A percentile compares a stretch with the other conserved stretches of the same genome.
phyloP scores from a whole-genome alignment of 495 filamentous ascomycete species.

The Hypoxylon rickii region DNA sequence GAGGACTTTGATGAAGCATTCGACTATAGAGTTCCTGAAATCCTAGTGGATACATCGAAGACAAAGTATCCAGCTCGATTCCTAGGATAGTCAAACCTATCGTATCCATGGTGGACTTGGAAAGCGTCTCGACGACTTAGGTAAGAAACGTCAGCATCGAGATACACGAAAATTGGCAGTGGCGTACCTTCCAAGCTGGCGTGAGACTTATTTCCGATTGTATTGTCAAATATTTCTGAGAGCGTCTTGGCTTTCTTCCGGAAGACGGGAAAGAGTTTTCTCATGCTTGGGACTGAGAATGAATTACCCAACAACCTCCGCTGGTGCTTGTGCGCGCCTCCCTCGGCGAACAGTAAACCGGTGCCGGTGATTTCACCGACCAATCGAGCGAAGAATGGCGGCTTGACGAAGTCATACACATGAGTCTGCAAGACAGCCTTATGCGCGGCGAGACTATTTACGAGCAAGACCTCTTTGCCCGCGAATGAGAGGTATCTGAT shows the following conservation, averaged over 20 bases:
- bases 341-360: conserved; percentile 43
- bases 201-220: conserved; percentile 15
- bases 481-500: conserved; percentile 43
- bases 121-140: conserved; percentile 26
- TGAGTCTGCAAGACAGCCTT: conserved; percentile 45
- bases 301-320: conserved; percentile 33
- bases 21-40: conserved; percentile 34
- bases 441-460: conserved; percentile 41
- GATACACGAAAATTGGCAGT: background rate
- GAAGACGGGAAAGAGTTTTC: conserved; percentile 33
- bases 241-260: conserved; percentile 16
- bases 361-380: conserved; percentile 40
- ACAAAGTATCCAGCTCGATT: conserved; percentile 64
- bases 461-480: conserved; percentile 40
- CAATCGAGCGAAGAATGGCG: conserved; percentile 34
- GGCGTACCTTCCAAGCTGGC: conserved; percentile 28
- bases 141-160: background rate
- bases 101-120: conserved; percentile 64
- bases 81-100: conserved; percentile 72
- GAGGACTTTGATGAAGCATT: conserved; percentile 37
- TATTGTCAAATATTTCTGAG: conserved; percentile 9
- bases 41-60: conserved; percentile 38
- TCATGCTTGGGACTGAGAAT: conserved; percentile 32
- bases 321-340: conserved; percentile 38
- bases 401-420: conserved; percentile 43